Evolutionary conservation across 176 grass and related monocot species (phyloP), one percentile per base, ranked within the genome.

Genomic region (Urochloa ruziziensis): DNA sequence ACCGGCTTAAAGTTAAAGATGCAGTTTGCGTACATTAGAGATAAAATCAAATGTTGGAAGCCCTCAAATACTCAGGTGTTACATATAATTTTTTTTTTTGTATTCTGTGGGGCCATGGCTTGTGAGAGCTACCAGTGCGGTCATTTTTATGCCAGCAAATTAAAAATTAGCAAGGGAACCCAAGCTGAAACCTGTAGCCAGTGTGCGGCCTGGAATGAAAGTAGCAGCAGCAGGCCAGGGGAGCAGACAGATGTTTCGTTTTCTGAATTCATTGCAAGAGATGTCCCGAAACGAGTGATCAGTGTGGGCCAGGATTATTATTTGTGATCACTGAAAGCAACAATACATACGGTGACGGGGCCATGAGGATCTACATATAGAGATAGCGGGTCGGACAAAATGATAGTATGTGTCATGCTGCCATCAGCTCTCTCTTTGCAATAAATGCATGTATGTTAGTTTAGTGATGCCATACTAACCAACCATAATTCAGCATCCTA

Each of bases 271-370:
- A 70, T 28, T 60, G 49, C 62, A 18, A 37, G 27, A 33, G 25
- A 56, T 53, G 15, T 61, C 73, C 71, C 12, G 4, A 43, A 53
- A 40, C n/a, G 53, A 56, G 53, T 10, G 39, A 57, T 67, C 25
- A 7, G 24, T 63, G 49, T 63, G 49, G 49, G 35, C 73, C 49
- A 46, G 62, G 49, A 63, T 6, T 19, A 10, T 24, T 14, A 19
- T 68, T 53, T 47, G 36, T 1, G 32, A 34, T 43, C 39, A 40
- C 62, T 19, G 73, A 85, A 85, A 85, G 74, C 83, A 70, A 85
- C 83, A 16, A 7, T 63, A 70, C 52, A 7, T 63, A 70, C 52
- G 6, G 6, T 1, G 51, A 36, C 28, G 48, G 35, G 62, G 6
- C 39, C 4, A 57, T 67, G 59, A 29, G 14, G 39, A 82, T 43